These are phyloP conservation scores for Globisporangium yorkense DNA, from an alignment of 352 stramenopile species.

Conservation along the genomic window DNA sequence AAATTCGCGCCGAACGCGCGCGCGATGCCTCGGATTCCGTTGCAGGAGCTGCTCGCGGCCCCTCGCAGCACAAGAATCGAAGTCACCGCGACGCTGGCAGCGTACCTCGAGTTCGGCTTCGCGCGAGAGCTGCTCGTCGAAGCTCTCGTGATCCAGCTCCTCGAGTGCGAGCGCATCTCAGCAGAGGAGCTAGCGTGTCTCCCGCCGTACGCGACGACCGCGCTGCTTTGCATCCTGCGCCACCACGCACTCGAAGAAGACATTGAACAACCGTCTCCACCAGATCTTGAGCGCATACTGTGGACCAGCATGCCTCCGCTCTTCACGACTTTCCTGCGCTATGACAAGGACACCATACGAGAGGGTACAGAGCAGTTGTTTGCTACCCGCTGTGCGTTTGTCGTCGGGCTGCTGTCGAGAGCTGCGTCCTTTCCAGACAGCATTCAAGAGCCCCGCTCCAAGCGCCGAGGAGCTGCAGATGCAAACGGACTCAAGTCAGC, in stretches of 20 bases:
- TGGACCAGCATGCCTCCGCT: conserved; percentile 36
- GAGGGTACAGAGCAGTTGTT: conserved; percentile 4
- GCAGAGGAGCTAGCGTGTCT: conserved; percentile 27
- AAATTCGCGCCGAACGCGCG: conserved; percentile 25
- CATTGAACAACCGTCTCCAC: conserved; percentile 7
- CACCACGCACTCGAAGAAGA: conserved; percentile 23
- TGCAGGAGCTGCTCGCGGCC: conserved; percentile 25
- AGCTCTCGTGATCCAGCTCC: conserved; percentile 33
- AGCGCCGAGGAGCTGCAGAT: conserved; percentile 5
- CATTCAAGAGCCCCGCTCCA: not conserved
- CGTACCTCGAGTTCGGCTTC: conserved; percentile 40
- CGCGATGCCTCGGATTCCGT: conserved; percentile 26
- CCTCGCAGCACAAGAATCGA: conserved; percentile 23
- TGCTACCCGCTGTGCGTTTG: conserved; percentile 30
- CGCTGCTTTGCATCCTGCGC: conserved; percentile 28
- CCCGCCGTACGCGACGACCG: conserved; percentile 37
- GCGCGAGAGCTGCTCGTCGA: conserved; percentile 31
- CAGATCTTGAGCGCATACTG: conserved; percentile 22
- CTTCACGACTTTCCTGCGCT: conserved; percentile 25
- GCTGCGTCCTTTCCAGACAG: conserved; percentile 39
- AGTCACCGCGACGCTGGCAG: conserved; percentile 25
- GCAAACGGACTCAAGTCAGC: not conserved
- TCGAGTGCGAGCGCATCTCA: conserved; percentile 20
- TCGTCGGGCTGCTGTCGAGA: conserved; percentile 36
- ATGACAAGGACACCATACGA: conserved; percentile 2